Evolutionary conservation across 2,329 filamentous ascomycete species (phyloP), one percentile per base, ranked within the genome.

Genomic region (Clonostachys rhizophaga): DNA sequence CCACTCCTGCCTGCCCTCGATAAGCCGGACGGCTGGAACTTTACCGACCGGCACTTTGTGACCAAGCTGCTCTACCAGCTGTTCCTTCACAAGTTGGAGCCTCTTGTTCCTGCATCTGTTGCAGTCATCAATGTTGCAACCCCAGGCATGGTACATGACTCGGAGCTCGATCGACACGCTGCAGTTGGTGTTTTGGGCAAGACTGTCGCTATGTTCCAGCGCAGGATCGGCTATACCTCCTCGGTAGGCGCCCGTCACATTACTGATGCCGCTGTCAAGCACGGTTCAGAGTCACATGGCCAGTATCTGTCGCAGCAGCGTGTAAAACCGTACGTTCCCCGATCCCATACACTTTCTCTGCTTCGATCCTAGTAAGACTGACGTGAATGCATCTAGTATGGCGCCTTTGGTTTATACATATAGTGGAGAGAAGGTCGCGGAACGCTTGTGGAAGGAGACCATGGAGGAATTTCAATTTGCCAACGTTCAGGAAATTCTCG

Each of bases 71-170:
- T 67, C 4, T 48, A 41, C 5, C 62, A 65, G 14, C 47, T 67
- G 2, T 67, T 72, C 42, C 54, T 68, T 6, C 61, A 68, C 16
- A 62, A 67, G n/a, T 57, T 72, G 13, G 58, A 60, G 2, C 59
- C 67, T 10, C 56, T 64, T 1, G 60, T 75, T 10, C 46, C 47
- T 1, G 33, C 63, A 0, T 47, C 62, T 5, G 58, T 67, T 14
- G 60, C 68, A 1, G 51, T 66, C 20, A 53, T 70, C 43, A 69
- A 68, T 39, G 53, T 65, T 42, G 58, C 61, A n/a, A 60, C 68
- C 5, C 67, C 67, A 0, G 65, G 57, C 4, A 52, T 61, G 9
- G 57, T 52, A 0, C 58, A 56, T 17, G 58, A 56, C 12, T 64
- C 62, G 1, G 45, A 49, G 2, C 41, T 64, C 1, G 45, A 45